Evolutionary conservation across 805 yeast species (phyloP).

Genomic region (Candida vaughaniae): DNA sequence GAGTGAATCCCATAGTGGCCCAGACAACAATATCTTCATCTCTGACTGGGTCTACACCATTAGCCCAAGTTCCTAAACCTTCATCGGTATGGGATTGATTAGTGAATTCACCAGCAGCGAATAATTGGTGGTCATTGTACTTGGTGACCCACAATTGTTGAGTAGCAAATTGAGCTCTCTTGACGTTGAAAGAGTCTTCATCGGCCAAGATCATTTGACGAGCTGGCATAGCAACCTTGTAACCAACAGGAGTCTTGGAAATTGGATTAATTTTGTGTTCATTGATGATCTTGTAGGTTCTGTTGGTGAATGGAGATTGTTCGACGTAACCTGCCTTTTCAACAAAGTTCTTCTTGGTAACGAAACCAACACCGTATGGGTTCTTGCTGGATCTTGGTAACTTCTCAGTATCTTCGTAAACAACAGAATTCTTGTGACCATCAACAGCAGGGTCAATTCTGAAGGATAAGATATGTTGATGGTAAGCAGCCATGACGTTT

Average conservation of each 20-base stretch:
- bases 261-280: conserved; percentile 69
- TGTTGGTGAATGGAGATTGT: conserved; percentile 72
- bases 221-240: conserved; percentile 72
- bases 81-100: conserved; percentile 72
- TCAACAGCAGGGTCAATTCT: conserved; percentile 82
- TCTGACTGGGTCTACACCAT: conserved; percentile 66
- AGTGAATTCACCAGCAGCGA: conserved; percentile 84
- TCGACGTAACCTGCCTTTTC: conserved; percentile 73
- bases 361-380: conserved; percentile 70
- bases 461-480: conserved; percentile 76
- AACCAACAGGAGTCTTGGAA: conserved; percentile 71
- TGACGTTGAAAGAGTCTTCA: conserved; percentile 59
- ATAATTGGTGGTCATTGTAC: conserved; percentile 67
- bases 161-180: conserved; percentile 74
- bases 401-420: conserved; percentile 65
- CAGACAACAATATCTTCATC: conserved; percentile 75
- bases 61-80: conserved; percentile 71
- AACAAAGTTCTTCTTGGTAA: conserved; percentile 58
- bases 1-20: conserved; percentile 81
- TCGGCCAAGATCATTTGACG: conserved; percentile 73
- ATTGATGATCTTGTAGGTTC: conserved; percentile 73
- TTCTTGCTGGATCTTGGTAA: conserved; percentile 56
- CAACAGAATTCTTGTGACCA: conserved; percentile 75
- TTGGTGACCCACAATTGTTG: conserved; percentile 82
- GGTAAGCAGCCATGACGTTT: conserved; percentile 80